Evolutionary conservation across 257 asterid species (phyloP).

Genomic region (Solanum acaule): DNA sequence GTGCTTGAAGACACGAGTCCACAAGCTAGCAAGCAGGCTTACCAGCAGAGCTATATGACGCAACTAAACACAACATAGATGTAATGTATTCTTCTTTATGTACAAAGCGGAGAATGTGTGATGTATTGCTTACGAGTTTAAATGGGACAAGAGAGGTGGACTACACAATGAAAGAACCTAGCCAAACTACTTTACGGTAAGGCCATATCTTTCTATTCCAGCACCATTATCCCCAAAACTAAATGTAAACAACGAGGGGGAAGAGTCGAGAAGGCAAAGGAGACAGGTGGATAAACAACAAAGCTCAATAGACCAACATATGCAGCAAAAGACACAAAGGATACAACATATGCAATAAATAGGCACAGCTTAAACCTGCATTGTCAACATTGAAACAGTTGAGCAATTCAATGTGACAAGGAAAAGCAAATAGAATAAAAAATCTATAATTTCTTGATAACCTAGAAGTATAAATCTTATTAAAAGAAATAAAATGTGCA

Average conservation of each 20-base stretch:
- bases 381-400: background rate
- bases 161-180: background rate
- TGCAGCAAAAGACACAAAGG: slow-evolving; percentile 90
- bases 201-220: background rate
- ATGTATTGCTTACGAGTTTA: background rate
- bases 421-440: background rate
- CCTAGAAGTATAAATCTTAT: background rate
- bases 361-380: slow-evolving; percentile 93
- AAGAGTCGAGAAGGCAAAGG: background rate
- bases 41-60: background rate
- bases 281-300: no score
- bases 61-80: background rate
- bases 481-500: background rate
- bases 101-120: background rate
- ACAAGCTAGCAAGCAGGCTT: background rate
- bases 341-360: slow-evolving; percentile 84
- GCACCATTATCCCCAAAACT: background rate
- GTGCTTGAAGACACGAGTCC: background rate
- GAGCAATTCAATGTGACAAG: background rate
- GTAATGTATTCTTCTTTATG: background rate
- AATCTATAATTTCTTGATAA: background rate
- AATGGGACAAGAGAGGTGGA: background rate
- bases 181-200: background rate
- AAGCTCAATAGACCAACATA: slow-evolving; percentile 66
- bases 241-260: background rate